Base-by-base conservation (phyloP, 306 rosid species). In the Ormosia semicastrata region DNA sequence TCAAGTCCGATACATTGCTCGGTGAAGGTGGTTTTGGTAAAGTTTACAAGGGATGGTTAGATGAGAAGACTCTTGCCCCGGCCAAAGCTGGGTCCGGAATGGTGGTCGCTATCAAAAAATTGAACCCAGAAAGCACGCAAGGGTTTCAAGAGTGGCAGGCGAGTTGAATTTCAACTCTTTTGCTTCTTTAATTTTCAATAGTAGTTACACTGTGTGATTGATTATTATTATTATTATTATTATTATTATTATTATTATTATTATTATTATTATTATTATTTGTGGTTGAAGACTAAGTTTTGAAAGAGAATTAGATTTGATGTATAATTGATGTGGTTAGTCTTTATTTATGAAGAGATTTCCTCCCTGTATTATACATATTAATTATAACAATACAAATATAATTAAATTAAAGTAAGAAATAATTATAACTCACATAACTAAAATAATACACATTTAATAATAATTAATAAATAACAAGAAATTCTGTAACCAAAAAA, bases 1-100 rank as follows among this genome's bases (percentile, higher is more conserved):
- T 95, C 92, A 95, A 82, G 71, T 7, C 88, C 0, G 97, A 90
- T 56, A 29, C 84, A 34, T 81, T 93, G 73, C 83, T 93, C 1
- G 99, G 99, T 15, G 94, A 90, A 60, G 99, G 99, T 24, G 99
- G 98, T 1, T 95, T 95, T 66, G 99, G 99, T 12, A 88, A 46
- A 83, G 99, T 95, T 33, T 93, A 85, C 83, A 95, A 85, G 39
- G 98, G 97, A n/a, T 93, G 98, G 97, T 84, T 95, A 11, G 97
- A 93, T 81, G 93, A 83, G 84, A 90, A 67, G 72, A 89, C 93
- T 2, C 91, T 95, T 30, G 18, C 85, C 0, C 99, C 99, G 24
- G 77, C 91, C 3, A 93, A 81, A 80, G 10, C 81, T 8, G 91
- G 89, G 4, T 57, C 77, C 47, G 98, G 95, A 29, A 85, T 88